Percentiles rank a stretch among this genome's conserved stretches.
These are phyloP conservation scores for Atalantia buxifolia DNA, from an alignment of 345 rosid species.

Conservation along the genomic window DNA sequence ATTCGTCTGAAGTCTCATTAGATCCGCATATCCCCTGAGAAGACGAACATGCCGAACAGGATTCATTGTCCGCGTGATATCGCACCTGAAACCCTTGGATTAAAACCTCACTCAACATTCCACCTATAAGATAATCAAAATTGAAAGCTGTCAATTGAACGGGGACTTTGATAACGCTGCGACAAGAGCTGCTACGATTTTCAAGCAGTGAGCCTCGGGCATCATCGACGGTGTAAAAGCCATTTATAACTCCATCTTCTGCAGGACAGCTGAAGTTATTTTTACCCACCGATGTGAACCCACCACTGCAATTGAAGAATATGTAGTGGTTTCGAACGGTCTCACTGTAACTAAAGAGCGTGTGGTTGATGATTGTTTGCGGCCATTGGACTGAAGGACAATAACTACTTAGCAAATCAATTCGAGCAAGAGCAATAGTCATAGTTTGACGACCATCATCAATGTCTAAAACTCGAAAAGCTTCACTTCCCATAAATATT, in stretches of 20 bases:
- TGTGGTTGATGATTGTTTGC: not conserved
- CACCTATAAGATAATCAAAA: too few relatives aligned
- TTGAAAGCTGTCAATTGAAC: not conserved
- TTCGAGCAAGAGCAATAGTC: conserved; percentile 31
- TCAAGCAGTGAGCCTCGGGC: not conserved
- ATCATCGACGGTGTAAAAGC: not conserved
- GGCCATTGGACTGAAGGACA: too few relatives aligned
- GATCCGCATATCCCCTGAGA: too few relatives aligned
- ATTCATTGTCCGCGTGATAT: too few relatives aligned
- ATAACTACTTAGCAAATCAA: not conserved
- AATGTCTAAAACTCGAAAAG: conserved; percentile 1
- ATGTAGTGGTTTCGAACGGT: conserved; percentile 15
- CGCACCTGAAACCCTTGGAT: too few relatives aligned
- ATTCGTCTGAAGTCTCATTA: too few relatives aligned
- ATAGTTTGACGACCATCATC: not conserved
- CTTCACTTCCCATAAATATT: not conserved
- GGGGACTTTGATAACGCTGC: not conserved
- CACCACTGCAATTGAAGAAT: not conserved
- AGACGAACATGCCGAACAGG: too few relatives aligned
- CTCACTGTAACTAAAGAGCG: not conserved
- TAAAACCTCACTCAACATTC: too few relatives aligned
- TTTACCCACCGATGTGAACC: too few relatives aligned
- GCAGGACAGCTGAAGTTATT: not conserved
- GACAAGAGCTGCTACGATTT: not conserved
- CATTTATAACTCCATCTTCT: not conserved